Evolutionary conservation across 83 land plant genomes (phyloP), one percentile per base, ranked within the genome.

Genomic region (Larix sibirica): DNA sequence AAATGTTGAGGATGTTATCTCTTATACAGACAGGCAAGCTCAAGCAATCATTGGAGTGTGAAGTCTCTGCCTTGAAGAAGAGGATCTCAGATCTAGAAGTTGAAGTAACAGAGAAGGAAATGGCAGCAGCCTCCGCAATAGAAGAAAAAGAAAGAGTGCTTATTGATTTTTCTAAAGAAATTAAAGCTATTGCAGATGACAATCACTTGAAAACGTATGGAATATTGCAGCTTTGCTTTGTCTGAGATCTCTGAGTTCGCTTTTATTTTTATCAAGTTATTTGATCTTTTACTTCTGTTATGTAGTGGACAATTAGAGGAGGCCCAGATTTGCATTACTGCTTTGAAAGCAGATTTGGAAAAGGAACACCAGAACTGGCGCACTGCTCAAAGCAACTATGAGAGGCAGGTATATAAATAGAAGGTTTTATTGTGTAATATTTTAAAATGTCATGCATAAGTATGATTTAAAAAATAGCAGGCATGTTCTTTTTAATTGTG

Each of bases 361-460:
- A 89, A 80, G 79, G 91, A 94, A 81, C 97, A 95, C 58, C 89
- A 88, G 50, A 90, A 87, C 40, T 96, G 99, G 99, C 93, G 91
- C 59, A 77, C 90, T 50, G 91, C 99, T 61, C 99, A 98, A 79
- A 86, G 88, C 73, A 98, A 98, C 85, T 98, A 98, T 90, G 97
- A 98, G 83, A 93, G 99, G 93, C 99, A 98, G 96, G 99, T 97
- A 18, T 9, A 62, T 18, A 60, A 6, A 73, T 42, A 2, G 38
- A 42, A 70, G 77, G 24, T 21, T 42, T 5, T 9, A 9, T 50
- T 50, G 56, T 50, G 56, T 50, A 50, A 50, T 50, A 50, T 50
- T 10, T 50, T 50, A 50, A 50, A 2, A 10, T 50, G 56, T 50
- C 56, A 50, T 50, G 56, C 56, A 50, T 50, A 50, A 9, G 12